These are phyloP conservation scores for Penicillium alfredii DNA, from an alignment of 495 filamentous ascomycete genomes.

Conservation along the genomic window DNA sequence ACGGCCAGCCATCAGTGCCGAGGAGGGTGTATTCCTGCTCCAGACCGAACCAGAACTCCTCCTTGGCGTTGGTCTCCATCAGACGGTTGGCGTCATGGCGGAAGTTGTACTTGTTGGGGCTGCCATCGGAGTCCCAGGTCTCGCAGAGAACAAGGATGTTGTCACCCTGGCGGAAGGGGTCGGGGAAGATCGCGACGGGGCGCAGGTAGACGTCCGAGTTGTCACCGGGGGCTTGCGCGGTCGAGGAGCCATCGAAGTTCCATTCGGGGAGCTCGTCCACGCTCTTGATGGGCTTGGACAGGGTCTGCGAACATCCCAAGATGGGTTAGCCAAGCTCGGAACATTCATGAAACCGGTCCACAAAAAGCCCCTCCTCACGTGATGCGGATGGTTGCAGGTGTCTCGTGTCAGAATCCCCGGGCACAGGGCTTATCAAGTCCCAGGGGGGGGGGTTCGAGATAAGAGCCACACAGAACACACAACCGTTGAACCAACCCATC, in stretches of 20 bases:
- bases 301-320: slow-evolving; percentile 54
- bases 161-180: slow-evolving; percentile 78
- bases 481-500: too few relatives aligned
- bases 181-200: slow-evolving; percentile 83
- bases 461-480: too few relatives aligned
- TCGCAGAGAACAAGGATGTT: slow-evolving; percentile 94
- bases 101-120: slow-evolving; percentile 98
- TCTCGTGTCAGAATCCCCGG: slow-evolving; percentile 15
- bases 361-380: too few relatives aligned
- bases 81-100: slow-evolving; percentile 81
- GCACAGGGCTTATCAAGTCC: slow-evolving; percentile 29
- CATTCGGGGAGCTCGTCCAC: slow-evolving; percentile 90
- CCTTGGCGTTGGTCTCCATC: slow-evolving; percentile 79
- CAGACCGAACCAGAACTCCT: slow-evolving; percentile 94
- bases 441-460: neutral
- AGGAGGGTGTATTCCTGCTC: slow-evolving; percentile 98
- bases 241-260: slow-evolving; percentile 99
- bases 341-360: too few relatives aligned
- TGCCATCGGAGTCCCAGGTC: slow-evolving; percentile 94
- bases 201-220: slow-evolving; percentile 98
- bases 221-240: slow-evolving; percentile 87
- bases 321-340: slow-evolving; percentile 5
- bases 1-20: slow-evolving; percentile 74
- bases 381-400: too few relatives aligned
- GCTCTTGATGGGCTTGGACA: slow-evolving; percentile 54